A percentile compares a stretch with the other conserved stretches of the same genome.
phyloP scores from a whole-genome alignment of 805 yeast genomes.

The Torulaspora gathmanii region DNA sequence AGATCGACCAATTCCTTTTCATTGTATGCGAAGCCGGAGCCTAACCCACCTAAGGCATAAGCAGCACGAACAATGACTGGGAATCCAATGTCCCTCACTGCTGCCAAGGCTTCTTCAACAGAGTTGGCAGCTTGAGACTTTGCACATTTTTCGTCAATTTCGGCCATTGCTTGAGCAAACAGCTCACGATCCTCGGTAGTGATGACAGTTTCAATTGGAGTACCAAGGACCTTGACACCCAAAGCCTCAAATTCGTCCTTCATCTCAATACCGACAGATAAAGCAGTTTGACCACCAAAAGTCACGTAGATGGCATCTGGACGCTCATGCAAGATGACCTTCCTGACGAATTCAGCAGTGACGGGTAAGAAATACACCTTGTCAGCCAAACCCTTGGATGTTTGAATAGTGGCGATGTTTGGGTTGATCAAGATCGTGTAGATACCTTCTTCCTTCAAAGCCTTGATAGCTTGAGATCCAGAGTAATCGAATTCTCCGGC shows the following conservation, averaged over 20 bases:
- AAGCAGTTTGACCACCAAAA: constrained; percentile 98
- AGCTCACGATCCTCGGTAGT: constrained; percentile 98
- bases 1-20: constrained; percentile 75
- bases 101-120: constrained; percentile 76
- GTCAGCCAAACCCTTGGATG: constrained; percentile 96
- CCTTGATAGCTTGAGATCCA: constrained; percentile 98
- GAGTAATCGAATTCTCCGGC: constrained; percentile 99
- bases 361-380: constrained; percentile 98
- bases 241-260: constrained; percentile 90
- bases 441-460: constrained; percentile 95
- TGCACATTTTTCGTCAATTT: constrained; percentile 94
- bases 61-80: constrained; percentile 98
- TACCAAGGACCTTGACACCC: constrained; percentile 91
- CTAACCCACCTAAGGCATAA: constrained; percentile 94
- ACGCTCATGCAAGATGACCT: constrained; percentile 88
- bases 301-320: constrained; percentile 97
- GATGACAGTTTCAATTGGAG: constrained; percentile 91
- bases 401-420: constrained; percentile 96
- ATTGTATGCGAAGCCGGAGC: constrained; percentile 95
- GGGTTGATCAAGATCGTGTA: constrained; percentile 95
- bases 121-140: constrained; percentile 79
- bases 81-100: constrained; percentile 82
- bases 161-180: constrained; percentile 90
- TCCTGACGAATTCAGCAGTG: constrained; percentile 91
- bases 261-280: constrained; percentile 90